Evolutionary conservation across 169 alveolate species (phyloP).

Genomic region (Babesia bigemina): DNA sequence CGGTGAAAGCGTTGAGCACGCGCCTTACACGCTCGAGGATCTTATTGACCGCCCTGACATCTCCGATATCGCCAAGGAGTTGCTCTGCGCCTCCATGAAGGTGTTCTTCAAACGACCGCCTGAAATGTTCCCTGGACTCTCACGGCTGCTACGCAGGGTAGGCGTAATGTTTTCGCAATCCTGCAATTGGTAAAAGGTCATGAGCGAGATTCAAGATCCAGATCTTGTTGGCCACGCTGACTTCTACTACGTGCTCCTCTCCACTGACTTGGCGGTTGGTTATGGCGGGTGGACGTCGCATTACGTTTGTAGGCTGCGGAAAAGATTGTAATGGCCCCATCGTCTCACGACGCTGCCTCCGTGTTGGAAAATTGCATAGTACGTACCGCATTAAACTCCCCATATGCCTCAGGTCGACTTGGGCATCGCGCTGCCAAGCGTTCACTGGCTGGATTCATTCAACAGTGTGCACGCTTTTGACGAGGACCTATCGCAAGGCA

Average conservation of each 20-base stretch:
- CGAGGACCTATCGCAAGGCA: slow-evolving; percentile 20
- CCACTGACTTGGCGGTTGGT: slow-evolving; percentile 4
- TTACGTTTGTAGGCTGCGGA: slow-evolving; percentile 13
- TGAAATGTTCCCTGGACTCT: slow-evolving; percentile 88
- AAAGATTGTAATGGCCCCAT: slow-evolving; percentile 15
- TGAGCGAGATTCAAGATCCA: slow-evolving; percentile 42
- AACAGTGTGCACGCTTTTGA: slow-evolving; percentile 41
- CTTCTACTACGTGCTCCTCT: slow-evolving; percentile 52
- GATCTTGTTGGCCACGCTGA: slow-evolving; percentile 24
- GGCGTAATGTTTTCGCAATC: slow-evolving; percentile 60
- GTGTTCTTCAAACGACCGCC: slow-evolving; percentile 93
- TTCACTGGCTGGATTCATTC: slow-evolving; percentile 47
- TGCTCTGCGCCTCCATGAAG: slow-evolving; percentile 86
- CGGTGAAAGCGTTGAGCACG: slow-evolving; percentile 75
- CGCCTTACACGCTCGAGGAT: slow-evolving; percentile 80
- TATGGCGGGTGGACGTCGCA: too few relatives aligned
- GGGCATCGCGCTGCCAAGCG: slow-evolving; percentile 29
- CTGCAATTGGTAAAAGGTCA: slow-evolving; percentile 26
- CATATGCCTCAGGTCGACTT: slow-evolving; percentile 38
- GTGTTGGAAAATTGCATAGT: slow-evolving; percentile 27
- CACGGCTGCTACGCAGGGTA: slow-evolving; percentile 78
- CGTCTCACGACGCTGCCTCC: background rate
- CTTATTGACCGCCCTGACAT: slow-evolving; percentile 77
- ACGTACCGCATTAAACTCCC: background rate
- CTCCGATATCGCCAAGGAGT: slow-evolving; percentile 76